Conservation (phyloP, 2,329 filamentous ascomycete genomes). For the Leptographium flavum region DNA sequence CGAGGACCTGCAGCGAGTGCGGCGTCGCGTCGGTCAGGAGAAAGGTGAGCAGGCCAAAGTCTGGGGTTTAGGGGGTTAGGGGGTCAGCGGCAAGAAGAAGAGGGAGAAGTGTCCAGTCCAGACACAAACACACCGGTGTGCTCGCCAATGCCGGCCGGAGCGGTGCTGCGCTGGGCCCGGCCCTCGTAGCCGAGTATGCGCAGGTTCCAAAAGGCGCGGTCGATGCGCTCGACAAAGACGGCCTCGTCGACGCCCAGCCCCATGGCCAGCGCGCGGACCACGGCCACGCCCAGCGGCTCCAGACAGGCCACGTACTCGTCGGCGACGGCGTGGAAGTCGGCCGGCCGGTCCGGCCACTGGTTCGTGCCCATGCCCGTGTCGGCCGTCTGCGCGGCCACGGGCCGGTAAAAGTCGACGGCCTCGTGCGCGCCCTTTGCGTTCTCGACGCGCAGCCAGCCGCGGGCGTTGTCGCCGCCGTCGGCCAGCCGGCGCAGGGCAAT, state of each 20-base stretch:
- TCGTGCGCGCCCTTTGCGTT: constrained; percentile 2
- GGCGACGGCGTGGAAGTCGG: not conserved
- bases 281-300: not conserved
- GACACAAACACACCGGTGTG: not conserved
- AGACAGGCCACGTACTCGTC: constrained; percentile 1
- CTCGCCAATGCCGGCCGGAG: constrained; percentile 2
- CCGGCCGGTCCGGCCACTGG: constrained; percentile 2
- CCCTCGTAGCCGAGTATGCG: constrained; percentile 5
- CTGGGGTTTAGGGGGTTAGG: not conserved
- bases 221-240: constrained; percentile 3
- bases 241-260: constrained; percentile 1
- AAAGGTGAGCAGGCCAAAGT: constrained; percentile 4
- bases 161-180: not conserved
- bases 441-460: constrained; percentile 4
- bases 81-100: not conserved
- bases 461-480: constrained; percentile 5
- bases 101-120: not conserved
- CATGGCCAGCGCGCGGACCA: not conserved
- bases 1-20: constrained; percentile 23
- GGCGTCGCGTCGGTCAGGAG: constrained; percentile 2
- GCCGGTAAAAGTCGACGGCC: constrained; percentile 4
- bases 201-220: constrained; percentile 5
- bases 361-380: constrained; percentile 2
- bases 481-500: constrained; percentile 1
- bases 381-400: not conserved